phyloP scores from a whole-genome alignment of 2,329 filamentous ascomycete genomes.

The Trichoderma asperellum region DNA sequence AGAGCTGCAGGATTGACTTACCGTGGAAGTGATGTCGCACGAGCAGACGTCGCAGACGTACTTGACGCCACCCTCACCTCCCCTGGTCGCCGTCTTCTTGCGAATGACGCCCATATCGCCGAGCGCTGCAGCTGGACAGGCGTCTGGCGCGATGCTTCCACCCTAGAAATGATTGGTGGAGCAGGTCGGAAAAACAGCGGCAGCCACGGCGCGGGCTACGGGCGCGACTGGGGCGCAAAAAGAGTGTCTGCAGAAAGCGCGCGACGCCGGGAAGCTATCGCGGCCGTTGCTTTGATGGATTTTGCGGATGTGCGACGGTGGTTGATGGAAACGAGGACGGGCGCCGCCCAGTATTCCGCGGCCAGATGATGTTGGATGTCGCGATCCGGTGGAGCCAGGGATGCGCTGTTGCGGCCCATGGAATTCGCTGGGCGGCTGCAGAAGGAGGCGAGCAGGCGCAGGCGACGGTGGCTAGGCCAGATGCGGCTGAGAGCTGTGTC shows the following conservation, averaged over 20 bases:
- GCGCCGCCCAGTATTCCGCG: constrained; percentile 24
- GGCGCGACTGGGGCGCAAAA: constrained; percentile 11
- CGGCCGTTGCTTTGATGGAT: constrained; percentile 41
- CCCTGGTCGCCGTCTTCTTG: constrained; percentile 87
- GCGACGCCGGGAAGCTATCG: constrained; percentile 28
- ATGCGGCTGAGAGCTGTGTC: neutral
- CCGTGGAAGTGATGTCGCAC: constrained; percentile 94
- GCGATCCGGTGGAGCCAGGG: constrained; percentile 29
- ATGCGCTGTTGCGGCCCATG: constrained; percentile 21
- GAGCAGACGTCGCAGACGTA: constrained; percentile 98
- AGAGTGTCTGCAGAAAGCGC: constrained; percentile 31
- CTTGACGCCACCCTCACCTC: constrained; percentile 86
- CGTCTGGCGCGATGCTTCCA: constrained; percentile 25
- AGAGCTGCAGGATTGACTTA: constrained; percentile 53
- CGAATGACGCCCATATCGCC: constrained; percentile 84
- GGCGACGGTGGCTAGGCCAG: neutral
- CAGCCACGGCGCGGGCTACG: neutral
- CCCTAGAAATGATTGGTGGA: constrained; percentile 25
- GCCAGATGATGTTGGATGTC: constrained; percentile 30
- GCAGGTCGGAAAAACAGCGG: constrained; percentile 27
- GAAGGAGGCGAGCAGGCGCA: neutral
- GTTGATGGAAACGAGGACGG: constrained; percentile 31
- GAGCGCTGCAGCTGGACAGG: constrained; percentile 17
- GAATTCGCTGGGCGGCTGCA: constrained; percentile 20
- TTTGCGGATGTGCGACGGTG: constrained; percentile 24